Conservation (phyloP, 495 filamentous ascomycete genomes). For the Aspergillus avenaceus region DNA sequence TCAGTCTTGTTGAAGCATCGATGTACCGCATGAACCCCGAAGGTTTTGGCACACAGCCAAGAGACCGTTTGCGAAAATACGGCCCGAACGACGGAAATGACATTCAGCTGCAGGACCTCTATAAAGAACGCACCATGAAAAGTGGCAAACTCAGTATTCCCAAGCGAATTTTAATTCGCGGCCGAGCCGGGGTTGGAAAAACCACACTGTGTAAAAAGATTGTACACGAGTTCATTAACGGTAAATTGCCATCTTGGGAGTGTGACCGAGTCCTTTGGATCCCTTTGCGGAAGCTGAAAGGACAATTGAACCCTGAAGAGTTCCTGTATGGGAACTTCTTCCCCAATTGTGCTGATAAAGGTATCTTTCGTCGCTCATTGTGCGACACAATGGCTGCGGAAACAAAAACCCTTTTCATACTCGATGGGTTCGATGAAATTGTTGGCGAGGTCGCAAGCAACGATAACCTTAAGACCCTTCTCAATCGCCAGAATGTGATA, state of each 20-base stretch:
- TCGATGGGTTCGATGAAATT: background rate
- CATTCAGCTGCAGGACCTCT: background rate
- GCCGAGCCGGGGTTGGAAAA: slow-evolving; percentile 40
- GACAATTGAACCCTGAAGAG: slow-evolving; percentile 15
- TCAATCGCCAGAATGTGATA: slow-evolving; percentile 4
- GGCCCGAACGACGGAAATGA: background rate
- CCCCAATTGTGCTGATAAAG: background rate
- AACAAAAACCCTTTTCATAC: background rate
- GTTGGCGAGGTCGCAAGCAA: background rate
- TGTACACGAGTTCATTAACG: slow-evolving; percentile 14
- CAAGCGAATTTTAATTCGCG: slow-evolving; percentile 34
- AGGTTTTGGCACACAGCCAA: too few species aligned
- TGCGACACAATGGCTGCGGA: background rate
- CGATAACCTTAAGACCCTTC: background rate
- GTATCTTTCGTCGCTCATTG: background rate
- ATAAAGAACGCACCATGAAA: background rate
- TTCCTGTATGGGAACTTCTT: slow-evolving; percentile 27
- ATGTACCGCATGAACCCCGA: too few species aligned
- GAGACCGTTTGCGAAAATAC: too few species aligned
- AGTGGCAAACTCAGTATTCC: slow-evolving; percentile 4
- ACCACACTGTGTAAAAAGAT: slow-evolving; percentile 46
- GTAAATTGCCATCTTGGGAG: slow-evolving; percentile 15
- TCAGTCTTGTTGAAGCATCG: slow-evolving; percentile 19
- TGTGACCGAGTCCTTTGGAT: slow-evolving; percentile 39
- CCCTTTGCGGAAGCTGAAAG: slow-evolving; percentile 25